phyloP scores from a whole-genome alignment of 1,284 basidiomycete species.

The Sanguinoderma infundibulare region DNA sequence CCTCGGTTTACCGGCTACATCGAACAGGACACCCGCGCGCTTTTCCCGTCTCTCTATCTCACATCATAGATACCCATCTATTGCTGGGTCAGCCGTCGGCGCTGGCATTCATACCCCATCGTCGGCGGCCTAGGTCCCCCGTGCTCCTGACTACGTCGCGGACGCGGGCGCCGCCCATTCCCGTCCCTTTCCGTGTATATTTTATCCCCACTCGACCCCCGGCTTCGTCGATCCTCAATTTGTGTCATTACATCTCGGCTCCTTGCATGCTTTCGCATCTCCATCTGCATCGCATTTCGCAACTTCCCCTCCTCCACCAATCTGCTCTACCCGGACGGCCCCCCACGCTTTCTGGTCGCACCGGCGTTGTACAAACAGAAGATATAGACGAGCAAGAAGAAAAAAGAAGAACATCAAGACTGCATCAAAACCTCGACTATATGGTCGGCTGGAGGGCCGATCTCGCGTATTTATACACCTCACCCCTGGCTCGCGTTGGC shows the following conservation, averaged over 20 bases:
- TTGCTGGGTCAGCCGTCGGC: slow-evolving; percentile 39
- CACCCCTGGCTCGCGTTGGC: slow-evolving; percentile 28
- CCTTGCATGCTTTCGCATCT: slow-evolving; percentile 47
- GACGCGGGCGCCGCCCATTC: slow-evolving; percentile 18
- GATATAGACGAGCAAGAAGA: slow-evolving; percentile 37
- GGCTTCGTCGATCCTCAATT: slow-evolving; percentile 33
- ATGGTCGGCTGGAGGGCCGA: slow-evolving; percentile 28
- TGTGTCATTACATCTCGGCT: slow-evolving; percentile 49
- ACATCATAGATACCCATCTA: slow-evolving; percentile 35
- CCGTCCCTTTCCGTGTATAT: slow-evolving; percentile 27
- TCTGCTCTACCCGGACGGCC: slow-evolving; percentile 25
- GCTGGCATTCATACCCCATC: slow-evolving; percentile 54
- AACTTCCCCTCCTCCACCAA: slow-evolving; percentile 21
- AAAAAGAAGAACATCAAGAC: slow-evolving; percentile 34
- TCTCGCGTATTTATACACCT: slow-evolving; percentile 46
- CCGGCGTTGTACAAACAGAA: slow-evolving; percentile 40
- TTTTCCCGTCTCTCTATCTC: slow-evolving; percentile 24
- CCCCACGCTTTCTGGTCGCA: slow-evolving; percentile 22
- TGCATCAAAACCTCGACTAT: slow-evolving; percentile 30
- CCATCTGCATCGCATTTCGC: slow-evolving; percentile 28
- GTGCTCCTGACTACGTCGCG: slow-evolving; percentile 19
- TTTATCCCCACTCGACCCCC: slow-evolving; percentile 23
- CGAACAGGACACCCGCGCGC: slow-evolving; percentile 46
- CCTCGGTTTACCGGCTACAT: slow-evolving; percentile 33
- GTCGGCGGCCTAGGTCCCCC: slow-evolving; percentile 23